A percentile compares a stretch with the other conserved stretches of the same genome.
phyloP scores from a whole-genome alignment of 2,329 filamentous ascomycete genomes.

The Raffaelea ambrosiae region DNA sequence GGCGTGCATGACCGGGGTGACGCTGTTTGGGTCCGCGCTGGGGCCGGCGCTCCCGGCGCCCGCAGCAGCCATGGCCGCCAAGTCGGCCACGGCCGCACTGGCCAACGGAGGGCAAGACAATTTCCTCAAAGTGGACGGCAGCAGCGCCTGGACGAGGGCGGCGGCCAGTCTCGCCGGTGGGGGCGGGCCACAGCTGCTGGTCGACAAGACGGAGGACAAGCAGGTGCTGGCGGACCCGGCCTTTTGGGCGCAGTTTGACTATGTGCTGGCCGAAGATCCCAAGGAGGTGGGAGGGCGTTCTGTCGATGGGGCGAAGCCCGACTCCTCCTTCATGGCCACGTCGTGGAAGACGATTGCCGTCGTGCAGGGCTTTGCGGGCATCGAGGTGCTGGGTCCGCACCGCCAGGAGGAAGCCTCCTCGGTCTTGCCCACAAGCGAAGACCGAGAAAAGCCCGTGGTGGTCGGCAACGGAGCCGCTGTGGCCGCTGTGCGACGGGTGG shows the following conservation, averaged over 20 bases:
- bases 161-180: background rate
- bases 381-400: conserved; percentile 48
- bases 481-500: conserved; percentile 26
- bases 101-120: conserved; percentile 20
- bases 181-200: conserved; percentile 19
- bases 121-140: conserved; percentile 3
- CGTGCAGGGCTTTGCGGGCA: conserved; percentile 48
- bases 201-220: conserved; percentile 57
- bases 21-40: conserved; percentile 48
- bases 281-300: background rate
- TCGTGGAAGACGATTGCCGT: conserved; percentile 48
- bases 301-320: background rate
- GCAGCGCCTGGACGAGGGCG: background rate
- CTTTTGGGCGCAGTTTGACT: conserved; percentile 60
- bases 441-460: conserved; percentile 15
- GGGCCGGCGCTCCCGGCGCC: conserved; percentile 10
- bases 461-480: conserved; percentile 38
- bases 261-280: conserved; percentile 48
- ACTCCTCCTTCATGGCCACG: background rate
- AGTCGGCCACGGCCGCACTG: conserved; percentile 6
- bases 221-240: conserved; percentile 31
- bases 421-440: conserved; percentile 7
- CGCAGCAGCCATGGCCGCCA: background rate
- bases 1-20: conserved; percentile 63
- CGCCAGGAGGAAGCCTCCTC: conserved; percentile 12